A percentile compares a stretch with the other conserved stretches of the same genome.
phyloP scores from a whole-genome alignment of 106 monocot genomes.

The Dendrobium chrysotoxum region DNA sequence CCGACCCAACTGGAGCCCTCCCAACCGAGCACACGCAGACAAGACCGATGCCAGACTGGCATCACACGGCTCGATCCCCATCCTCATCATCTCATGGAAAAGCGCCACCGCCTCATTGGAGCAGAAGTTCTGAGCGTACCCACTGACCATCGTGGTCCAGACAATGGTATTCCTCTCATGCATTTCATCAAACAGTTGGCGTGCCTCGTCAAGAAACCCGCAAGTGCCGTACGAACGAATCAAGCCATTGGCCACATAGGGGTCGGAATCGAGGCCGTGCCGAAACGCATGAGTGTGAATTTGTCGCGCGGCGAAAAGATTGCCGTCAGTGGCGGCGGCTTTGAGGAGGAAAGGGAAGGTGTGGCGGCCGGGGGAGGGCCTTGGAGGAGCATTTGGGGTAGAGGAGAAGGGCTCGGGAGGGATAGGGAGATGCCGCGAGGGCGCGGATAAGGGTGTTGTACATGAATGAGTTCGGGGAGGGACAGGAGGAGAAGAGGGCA shows the following conservation, averaged over 20 bases:
- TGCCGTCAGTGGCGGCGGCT: slow-evolving; percentile 25
- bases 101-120: slow-evolving; percentile 25
- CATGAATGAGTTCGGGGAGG: slow-evolving; percentile 73
- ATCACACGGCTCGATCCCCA: slow-evolving; percentile 40
- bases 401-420: slow-evolving; percentile 34
- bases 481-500: slow-evolving; percentile 39
- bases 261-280: slow-evolving; percentile 38
- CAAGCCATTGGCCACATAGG: slow-evolving; percentile 47
- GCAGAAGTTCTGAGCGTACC: slow-evolving; percentile 39
- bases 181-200: slow-evolving; percentile 48
- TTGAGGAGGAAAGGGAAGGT: slow-evolving; percentile 86
- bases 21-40: slow-evolving; percentile 50
- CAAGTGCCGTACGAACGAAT: slow-evolving; percentile 30
- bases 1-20: slow-evolving; percentile 48
- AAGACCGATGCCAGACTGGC: slow-evolving; percentile 52
- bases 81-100: slow-evolving; percentile 46
- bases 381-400: slow-evolving; percentile 29
- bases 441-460: slow-evolving; percentile 77
- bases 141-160: slow-evolving; percentile 70
- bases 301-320: slow-evolving; percentile 21
- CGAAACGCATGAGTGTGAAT: slow-evolving; percentile 42
- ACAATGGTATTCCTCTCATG: slow-evolving; percentile 39
- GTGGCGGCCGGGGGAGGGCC: slow-evolving; percentile 51
- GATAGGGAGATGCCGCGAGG: slow-evolving; percentile 30
- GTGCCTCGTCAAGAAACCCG: slow-evolving; percentile 20